phyloP scores from a whole-genome alignment of 2,329 filamentous ascomycete genomes.

The Neofusicoccum umdonicola region DNA sequence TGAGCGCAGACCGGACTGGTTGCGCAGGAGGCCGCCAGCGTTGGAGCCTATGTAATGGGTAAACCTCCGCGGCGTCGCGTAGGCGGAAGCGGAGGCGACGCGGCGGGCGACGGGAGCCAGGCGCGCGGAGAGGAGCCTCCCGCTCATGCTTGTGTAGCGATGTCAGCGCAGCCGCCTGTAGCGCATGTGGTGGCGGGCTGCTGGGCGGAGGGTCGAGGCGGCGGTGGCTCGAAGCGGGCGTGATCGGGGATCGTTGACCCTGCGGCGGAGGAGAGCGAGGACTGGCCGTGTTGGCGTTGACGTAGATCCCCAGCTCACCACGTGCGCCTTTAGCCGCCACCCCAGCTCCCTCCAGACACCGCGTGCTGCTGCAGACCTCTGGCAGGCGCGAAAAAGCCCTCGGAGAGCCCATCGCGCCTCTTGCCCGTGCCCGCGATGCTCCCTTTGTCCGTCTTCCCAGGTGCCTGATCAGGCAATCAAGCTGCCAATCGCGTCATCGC shows the following conservation, averaged over 20 bases:
- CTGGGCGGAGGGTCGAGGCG: neutral
- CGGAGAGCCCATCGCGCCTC: neutral
- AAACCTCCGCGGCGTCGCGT: conserved; percentile 52
- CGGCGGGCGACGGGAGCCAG: conserved; percentile 66
- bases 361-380: neutral
- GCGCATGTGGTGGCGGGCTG: neutral
- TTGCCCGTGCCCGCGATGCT: neutral
- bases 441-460: neutral
- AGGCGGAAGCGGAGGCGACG: conserved; percentile 22
- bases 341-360: neutral
- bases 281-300: neutral
- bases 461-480: conserved; percentile 10
- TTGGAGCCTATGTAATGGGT: conserved; percentile 58
- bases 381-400: neutral
- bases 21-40: conserved; percentile 66
- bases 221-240: conserved; percentile 1
- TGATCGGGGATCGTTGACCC: conserved; percentile 8
- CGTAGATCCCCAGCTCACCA: conserved; percentile 12
- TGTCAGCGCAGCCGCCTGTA: conserved; percentile 14
- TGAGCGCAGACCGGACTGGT: conserved; percentile 46
- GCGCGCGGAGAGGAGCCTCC: conserved; percentile 73
- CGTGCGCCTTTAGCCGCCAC: conserved; percentile 14
- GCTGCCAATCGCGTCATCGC: conserved; percentile 18
- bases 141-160: conserved; percentile 54
- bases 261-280: conserved; percentile 1